Evolutionary conservation across 345 rosid genomes (phyloP).

Genomic region (Eucalyptus curtisii): DNA sequence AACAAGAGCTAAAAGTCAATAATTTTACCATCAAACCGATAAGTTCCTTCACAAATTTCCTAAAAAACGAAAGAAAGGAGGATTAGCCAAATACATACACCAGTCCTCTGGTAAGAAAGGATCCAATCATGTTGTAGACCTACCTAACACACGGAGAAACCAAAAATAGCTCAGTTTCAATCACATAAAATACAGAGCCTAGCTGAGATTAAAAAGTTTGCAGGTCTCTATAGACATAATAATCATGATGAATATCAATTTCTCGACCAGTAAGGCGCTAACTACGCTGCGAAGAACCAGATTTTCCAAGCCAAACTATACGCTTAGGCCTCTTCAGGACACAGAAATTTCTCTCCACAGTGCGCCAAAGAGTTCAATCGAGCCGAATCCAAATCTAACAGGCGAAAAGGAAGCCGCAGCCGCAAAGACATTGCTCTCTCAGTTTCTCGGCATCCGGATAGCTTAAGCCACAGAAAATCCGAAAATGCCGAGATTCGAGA

Average conservation of each 20-base stretch:
- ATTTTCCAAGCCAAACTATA: not conserved
- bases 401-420: not conserved
- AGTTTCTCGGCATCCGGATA: not conserved
- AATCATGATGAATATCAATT: not conserved
- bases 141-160: not conserved
- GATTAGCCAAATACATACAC: conserved; percentile 20
- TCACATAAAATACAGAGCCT: not conserved
- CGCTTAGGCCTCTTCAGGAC: not conserved
- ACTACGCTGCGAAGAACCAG: not conserved
- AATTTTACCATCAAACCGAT: not conserved
- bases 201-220: not conserved
- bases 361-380: not conserved
- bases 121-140: conserved; percentile 33
- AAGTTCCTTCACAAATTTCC: not conserved
- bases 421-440: not conserved
- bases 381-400: not conserved
- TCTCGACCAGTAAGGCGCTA: not conserved
- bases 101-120: conserved; percentile 41
- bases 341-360: not conserved
- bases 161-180: not conserved
- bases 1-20: not conserved
- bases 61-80: not conserved
- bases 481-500: not conserved
- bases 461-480: not conserved
- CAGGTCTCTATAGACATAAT: not conserved